Percentiles rank a stretch among this genome's conserved stretches.
Evolutionary conservation across 2,329 filamentous ascomycete species (phyloP).

Genomic region (Diaporthe sp.): DNA sequence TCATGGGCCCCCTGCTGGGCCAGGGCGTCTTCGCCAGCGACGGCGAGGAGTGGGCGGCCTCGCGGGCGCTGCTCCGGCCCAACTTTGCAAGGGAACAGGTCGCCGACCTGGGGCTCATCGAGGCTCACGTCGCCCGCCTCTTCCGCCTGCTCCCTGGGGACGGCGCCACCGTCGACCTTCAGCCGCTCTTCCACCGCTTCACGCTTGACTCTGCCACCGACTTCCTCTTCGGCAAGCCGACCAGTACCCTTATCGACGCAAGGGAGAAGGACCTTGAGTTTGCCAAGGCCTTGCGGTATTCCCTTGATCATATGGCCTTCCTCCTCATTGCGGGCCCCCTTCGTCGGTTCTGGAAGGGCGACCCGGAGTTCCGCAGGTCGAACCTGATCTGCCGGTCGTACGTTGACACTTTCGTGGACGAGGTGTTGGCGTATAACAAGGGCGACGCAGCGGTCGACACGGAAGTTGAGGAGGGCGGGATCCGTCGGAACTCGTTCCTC

Average conservation of each 20-base stretch:
- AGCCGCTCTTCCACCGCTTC: constrained; percentile 1
- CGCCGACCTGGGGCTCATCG: constrained; percentile 19
- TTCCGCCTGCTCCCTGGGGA: constrained; percentile 1
- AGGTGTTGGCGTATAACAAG: constrained; percentile 1
- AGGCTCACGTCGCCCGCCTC: not conserved
- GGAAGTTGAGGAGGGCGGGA: not conserved
- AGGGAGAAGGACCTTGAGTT: not conserved
- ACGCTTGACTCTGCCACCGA: constrained; percentile 26
- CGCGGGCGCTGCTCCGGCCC: constrained; percentile 10
- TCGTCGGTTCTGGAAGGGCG: not conserved
- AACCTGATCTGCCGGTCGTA: constrained; percentile 9
- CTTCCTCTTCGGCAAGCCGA: constrained; percentile 8
- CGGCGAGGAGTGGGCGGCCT: not conserved
- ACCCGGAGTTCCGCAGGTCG: not conserved
- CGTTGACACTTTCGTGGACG: not conserved
- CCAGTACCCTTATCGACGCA: not conserved
- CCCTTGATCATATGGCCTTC: not conserved
- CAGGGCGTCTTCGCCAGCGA: constrained; percentile 19
- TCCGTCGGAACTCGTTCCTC: not conserved
- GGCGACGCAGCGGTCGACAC: not conserved
- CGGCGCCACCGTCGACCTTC: constrained; percentile 20
- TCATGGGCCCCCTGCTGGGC: constrained; percentile 13
- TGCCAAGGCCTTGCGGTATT: constrained; percentile 4
- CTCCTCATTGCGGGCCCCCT: not conserved
- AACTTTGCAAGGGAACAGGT: not conserved